phyloP scores from a whole-genome alignment of 2,329 filamentous ascomycete species.

The Fusarium pininemorale region DNA sequence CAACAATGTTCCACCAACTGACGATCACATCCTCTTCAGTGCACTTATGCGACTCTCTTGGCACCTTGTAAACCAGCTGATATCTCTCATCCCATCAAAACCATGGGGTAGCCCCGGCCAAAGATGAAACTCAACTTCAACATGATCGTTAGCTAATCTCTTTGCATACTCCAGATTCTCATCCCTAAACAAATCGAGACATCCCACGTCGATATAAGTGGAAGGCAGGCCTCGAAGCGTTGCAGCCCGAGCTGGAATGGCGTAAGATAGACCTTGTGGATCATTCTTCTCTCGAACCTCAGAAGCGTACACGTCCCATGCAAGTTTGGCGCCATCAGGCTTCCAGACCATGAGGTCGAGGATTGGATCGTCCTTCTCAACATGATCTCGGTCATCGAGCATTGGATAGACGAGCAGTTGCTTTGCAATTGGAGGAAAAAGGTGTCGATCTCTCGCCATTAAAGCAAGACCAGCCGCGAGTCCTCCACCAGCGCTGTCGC shows the following conservation, averaged over 20 bases:
- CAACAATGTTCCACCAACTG: too few relatives aligned
- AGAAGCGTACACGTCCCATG: slow-evolving; percentile 34
- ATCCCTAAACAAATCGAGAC: slow-evolving; percentile 49
- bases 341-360: slow-evolving; percentile 29
- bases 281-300: neutral
- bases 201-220: slow-evolving; percentile 52
- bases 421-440: slow-evolving; percentile 4
- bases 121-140: slow-evolving; percentile 50
- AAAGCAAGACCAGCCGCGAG: slow-evolving; percentile 11
- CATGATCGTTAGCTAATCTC: slow-evolving; percentile 1
- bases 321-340: slow-evolving; percentile 25
- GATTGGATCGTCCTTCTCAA: neutral
- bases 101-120: slow-evolving; percentile 53
- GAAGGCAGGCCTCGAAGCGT: slow-evolving; percentile 45
- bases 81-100: slow-evolving; percentile 37
- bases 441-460: slow-evolving; percentile 2
- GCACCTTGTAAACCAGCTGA: slow-evolving; percentile 4
- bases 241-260: slow-evolving; percentile 37
- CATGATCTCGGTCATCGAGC: slow-evolving; percentile 19
- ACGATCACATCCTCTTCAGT: neutral
- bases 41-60: slow-evolving; percentile 6
- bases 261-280: slow-evolving; percentile 22
- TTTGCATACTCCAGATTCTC: slow-evolving; percentile 5
- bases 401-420: slow-evolving; percentile 24
- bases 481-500: slow-evolving; percentile 20